A percentile compares a stretch with the other conserved stretches of the same genome.
phyloP scores from a whole-genome alignment of 2,329 filamentous ascomycete genomes.

The Pestalotiopsis sp. region DNA sequence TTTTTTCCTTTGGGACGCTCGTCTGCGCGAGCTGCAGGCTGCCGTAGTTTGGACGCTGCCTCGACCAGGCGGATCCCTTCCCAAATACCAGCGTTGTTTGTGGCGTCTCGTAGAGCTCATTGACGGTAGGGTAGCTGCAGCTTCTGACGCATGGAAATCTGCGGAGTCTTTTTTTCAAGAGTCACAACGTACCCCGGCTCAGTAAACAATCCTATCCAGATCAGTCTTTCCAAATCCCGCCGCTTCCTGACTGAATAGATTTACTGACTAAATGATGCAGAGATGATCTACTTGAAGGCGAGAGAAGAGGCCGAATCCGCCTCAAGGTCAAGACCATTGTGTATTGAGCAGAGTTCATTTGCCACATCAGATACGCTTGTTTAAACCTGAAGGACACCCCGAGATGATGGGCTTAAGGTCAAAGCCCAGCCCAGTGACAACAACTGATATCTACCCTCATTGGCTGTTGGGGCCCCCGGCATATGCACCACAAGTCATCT shows the following conservation, averaged over 20 bases:
- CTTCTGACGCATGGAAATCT: constrained; percentile 40
- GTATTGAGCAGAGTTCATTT: background rate
- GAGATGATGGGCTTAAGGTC: background rate
- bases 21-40: constrained; percentile 41
- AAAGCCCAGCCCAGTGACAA: background rate
- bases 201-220: background rate
- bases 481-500: constrained; percentile 5
- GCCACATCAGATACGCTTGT: background rate
- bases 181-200: background rate
- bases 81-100: constrained; percentile 46
- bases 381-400: background rate
- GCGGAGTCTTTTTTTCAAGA: background rate
- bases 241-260: background rate
- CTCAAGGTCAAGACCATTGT: background rate
- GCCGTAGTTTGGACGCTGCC: constrained; percentile 39
- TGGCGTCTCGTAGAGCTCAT: constrained; percentile 48
- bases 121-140: constrained; percentile 53
- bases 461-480: background rate
- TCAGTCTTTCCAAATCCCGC: background rate
- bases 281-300: background rate
- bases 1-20: constrained; percentile 26
- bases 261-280: background rate
- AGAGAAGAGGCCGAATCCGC: background rate
- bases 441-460: background rate
- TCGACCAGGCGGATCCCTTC: constrained; percentile 38